Evolutionary conservation across 2,329 filamentous ascomycete species (phyloP).

Genomic region (Fusarium heterosporum): DNA sequence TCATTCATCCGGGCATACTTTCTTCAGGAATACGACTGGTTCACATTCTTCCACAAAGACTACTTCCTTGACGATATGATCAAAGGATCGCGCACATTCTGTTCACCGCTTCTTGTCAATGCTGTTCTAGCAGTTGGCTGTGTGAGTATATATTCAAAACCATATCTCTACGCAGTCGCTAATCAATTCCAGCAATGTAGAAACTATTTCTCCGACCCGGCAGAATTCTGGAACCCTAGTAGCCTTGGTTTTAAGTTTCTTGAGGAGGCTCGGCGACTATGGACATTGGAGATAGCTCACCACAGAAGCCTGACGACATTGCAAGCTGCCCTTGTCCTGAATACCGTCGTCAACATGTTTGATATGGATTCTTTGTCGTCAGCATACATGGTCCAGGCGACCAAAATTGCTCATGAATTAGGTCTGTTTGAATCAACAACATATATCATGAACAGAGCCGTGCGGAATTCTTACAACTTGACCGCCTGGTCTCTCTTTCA

Average conservation of each 20-base stretch:
- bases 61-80: conserved; percentile 24
- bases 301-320: conserved; percentile 9
- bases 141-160: background rate
- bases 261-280: conserved; percentile 12
- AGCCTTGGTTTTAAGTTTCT: conserved; percentile 10
- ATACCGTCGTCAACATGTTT: conserved; percentile 16
- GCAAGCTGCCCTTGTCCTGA: background rate
- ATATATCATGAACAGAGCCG: conserved; percentile 7
- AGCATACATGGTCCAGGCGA: background rate
- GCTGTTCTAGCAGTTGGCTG: conserved; percentile 19
- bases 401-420: background rate
- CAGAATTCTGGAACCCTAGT: conserved; percentile 17
- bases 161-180: background rate
- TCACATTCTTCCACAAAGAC: conserved; percentile 21
- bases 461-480: conserved; percentile 6
- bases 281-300: background rate
- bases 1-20: background rate
- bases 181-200: conserved; percentile 5
- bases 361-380: conserved; percentile 12
- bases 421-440: conserved; percentile 11
- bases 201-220: background rate
- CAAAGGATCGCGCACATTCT: background rate
- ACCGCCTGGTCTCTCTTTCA: conserved; percentile 27
- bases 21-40: conserved; percentile 19
- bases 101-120: conserved; percentile 14